Evolutionary conservation across 352 stramenopile genomes (phyloP).

Genomic region (Phytophthora pinifolia): DNA sequence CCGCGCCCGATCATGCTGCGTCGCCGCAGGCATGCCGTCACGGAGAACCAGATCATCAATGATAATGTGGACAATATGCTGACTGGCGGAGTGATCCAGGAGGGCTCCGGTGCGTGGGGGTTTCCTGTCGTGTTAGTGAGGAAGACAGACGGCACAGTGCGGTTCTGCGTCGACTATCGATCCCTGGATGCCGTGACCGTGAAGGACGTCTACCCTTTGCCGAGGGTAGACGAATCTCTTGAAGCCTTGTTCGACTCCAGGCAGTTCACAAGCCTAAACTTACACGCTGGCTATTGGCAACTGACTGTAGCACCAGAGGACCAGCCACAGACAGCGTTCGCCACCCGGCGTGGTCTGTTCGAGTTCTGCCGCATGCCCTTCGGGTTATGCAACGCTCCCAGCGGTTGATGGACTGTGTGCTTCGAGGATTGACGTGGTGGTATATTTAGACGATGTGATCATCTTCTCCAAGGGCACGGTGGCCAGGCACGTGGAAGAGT

Average conservation of each 20-base stretch:
- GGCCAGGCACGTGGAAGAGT: constrained; percentile 14
- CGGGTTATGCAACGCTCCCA: constrained; percentile 14
- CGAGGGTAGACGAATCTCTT: no score
- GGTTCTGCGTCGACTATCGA: background rate
- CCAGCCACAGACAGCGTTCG: constrained; percentile 19
- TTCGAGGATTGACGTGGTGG: constrained; percentile 22
- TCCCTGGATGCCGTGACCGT: no score
- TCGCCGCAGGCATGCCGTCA: background rate
- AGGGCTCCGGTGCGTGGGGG: constrained; percentile 9
- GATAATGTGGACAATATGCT: constrained; percentile 9
- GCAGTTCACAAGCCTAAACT: constrained; percentile 12
- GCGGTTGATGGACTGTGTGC: constrained; percentile 23
- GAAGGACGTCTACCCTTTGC: no score
- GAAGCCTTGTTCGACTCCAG: no score
- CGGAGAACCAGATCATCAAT: no score
- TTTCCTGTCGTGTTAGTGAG: constrained; percentile 7
- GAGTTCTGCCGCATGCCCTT: constrained; percentile 21
- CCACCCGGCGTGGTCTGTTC: constrained; percentile 9
- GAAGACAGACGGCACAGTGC: constrained; percentile 15
- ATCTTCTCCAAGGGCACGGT: constrained; percentile 17
- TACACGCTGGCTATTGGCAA: constrained; percentile 16
- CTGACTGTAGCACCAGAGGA: background rate
- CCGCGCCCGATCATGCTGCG: constrained; percentile 11
- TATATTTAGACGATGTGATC: constrained; percentile 27
- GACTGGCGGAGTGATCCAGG: constrained; percentile 6